Evolutionary conservation across 163 green algal species (phyloP), one percentile per base, ranked within the genome.

Genomic region (Chlamydomonas reinhardtii): DNA sequence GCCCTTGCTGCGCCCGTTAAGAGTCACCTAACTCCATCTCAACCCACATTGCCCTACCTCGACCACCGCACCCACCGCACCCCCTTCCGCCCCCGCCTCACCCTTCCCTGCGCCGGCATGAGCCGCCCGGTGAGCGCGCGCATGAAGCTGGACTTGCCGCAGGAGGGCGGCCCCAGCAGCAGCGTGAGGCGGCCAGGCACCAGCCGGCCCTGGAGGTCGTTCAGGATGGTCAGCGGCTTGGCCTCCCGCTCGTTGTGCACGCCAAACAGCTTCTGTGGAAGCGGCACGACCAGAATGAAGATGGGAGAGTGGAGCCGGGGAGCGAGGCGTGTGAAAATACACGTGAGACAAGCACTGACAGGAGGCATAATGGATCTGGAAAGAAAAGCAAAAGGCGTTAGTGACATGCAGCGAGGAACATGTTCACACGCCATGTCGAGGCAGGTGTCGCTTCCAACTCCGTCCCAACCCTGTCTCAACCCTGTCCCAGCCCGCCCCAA

Each of bases 81-180:
- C 25, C 62, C 29, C 62, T 20, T 25, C 62, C 37, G 27, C 62
- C 62, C 62, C 12, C 15, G n/a, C 15, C 66, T 9, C 56, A 86
- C 79, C 68, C 73, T 48, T 15, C 79, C 79, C 70, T 76, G 80
- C 12, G 69, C 80, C 25, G 80, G 80, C 74, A 39, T 56, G 0
- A 93, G 76, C 9, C 90, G 87, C n/a, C 90, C 88, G 9, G 73
- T 86, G 25, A 95, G 83, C 25, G 85, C 66, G 69, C 88, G 88
- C 73, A 95, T 90, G 66, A 95, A 84, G 9, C 85, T 92, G 29
- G 72, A 89, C 84, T 95, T 95, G 76, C 92, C 92, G 27, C 72
- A 77, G 52, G 89, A 81, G 65, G 92, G 92, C 1, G 90, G 88
- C 1, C 92, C 92, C 59, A 95, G 91, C 76, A 95, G 92, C 89